Conservation (phyloP, 1,284 basidiomycete genomes). For the Fistulina hepatica region DNA sequence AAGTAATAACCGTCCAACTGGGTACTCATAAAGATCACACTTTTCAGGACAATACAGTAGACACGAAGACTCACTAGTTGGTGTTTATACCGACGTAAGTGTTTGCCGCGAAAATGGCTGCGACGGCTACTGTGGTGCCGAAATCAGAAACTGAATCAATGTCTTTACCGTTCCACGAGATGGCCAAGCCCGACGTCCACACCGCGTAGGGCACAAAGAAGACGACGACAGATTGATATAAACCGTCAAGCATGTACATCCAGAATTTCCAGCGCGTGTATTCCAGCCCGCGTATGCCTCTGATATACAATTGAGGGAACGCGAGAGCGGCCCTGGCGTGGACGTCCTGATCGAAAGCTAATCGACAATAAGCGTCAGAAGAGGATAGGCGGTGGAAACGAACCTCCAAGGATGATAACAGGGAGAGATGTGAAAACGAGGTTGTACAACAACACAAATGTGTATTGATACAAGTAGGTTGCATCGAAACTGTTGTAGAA, state of each 20-base stretch:
- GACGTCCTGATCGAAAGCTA: conserved; percentile 93
- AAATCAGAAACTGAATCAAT: conserved; percentile 80
- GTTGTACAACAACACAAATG: conserved; percentile 86
- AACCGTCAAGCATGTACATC: conserved; percentile 88
- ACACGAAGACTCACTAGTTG: conserved; percentile 55
- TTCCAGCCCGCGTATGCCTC: conserved; percentile 86
- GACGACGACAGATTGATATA: conserved; percentile 86
- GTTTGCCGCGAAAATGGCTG: conserved; percentile 84
- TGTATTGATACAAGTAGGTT: conserved; percentile 94
- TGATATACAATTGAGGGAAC: conserved; percentile 88
- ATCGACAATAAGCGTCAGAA: conserved; percentile 9
- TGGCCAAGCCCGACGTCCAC: conserved; percentile 53
- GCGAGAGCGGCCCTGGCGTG: conserved; percentile 84
- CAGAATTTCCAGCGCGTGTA: conserved; percentile 92
- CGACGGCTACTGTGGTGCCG: conserved; percentile 84
- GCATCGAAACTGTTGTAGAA: conserved; percentile 90
- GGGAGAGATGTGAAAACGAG: conserved; percentile 90
- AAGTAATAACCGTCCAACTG: conserved; percentile 85
- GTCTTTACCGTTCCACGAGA: conserved; percentile 63
- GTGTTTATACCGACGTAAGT: conserved; percentile 82
- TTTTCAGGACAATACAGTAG: conserved; percentile 5
- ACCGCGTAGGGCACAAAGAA: conserved; percentile 85
- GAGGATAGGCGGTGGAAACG: conserved; percentile 15
- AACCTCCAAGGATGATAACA: conserved; percentile 83
- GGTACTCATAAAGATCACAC: too few species aligned